Percentiles rank a stretch among this genome's conserved stretches.
Evolutionary conservation across 2,329 filamentous ascomycete species (phyloP).

Genomic region (Xylariaceae sp.): DNA sequence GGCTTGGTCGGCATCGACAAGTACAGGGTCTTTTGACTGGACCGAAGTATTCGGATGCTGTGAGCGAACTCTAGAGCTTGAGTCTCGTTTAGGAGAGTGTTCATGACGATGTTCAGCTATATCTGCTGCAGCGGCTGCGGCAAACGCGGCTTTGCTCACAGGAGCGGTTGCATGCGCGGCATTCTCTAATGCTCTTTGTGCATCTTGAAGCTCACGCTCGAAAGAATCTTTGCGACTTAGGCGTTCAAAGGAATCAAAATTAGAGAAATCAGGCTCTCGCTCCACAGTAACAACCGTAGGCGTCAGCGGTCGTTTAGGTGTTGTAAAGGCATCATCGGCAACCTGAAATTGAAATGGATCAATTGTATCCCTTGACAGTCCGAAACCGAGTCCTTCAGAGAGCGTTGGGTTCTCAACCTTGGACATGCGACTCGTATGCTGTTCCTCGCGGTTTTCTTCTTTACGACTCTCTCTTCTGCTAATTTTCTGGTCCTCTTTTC

Average conservation of each 20-base stretch:
- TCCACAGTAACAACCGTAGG: conserved; percentile 60
- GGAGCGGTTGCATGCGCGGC: conserved; percentile 56
- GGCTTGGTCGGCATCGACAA: conserved; percentile 62
- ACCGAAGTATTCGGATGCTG: conserved; percentile 37
- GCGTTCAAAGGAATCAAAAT: conserved; percentile 40
- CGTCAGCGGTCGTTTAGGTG: conserved; percentile 52
- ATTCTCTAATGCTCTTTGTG: conserved; percentile 52
- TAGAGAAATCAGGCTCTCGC: conserved; percentile 57
- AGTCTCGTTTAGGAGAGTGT: conserved; percentile 42
- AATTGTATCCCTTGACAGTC: conserved; percentile 43
- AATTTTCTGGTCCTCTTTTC: conserved; percentile 27
- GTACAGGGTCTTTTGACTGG: conserved; percentile 51
- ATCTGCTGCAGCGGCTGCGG: conserved; percentile 52
- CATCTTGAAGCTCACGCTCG: conserved; percentile 53
- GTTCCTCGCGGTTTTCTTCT: conserved; percentile 28
- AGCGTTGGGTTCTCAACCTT: conserved; percentile 38
- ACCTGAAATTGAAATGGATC: conserved; percentile 67
- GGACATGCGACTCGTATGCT: conserved; percentile 25
- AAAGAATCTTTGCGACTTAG: conserved; percentile 58
- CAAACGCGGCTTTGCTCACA: conserved; percentile 53
- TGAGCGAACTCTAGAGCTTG: conserved; percentile 44
- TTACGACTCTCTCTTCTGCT: conserved; percentile 40
- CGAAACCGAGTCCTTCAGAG: conserved; percentile 33
- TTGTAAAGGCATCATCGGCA: conserved; percentile 56
- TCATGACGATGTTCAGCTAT: conserved; percentile 45